phyloP scores from a whole-genome alignment of 2,329 filamentous ascomycete genomes.

The Botrytis elliptica region DNA sequence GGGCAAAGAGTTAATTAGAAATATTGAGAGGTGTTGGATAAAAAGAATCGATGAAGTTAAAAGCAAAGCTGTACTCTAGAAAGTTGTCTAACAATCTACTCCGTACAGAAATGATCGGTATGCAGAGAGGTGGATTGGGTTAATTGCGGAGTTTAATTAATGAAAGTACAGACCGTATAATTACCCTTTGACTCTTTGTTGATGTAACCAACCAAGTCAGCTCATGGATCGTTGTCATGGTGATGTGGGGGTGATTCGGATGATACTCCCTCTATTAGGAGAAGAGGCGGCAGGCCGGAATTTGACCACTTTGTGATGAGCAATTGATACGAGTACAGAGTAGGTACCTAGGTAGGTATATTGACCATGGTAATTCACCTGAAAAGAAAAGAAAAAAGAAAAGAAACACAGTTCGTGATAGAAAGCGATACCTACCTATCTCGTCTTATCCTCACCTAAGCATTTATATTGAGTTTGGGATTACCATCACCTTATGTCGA shows the following conservation, averaged over 20 bases:
- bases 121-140: conserved; percentile 21
- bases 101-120: conserved; percentile 15
- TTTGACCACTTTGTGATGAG: background rate
- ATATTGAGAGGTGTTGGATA: background rate
- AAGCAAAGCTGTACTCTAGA: conserved; percentile 3
- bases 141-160: conserved; percentile 13
- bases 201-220: conserved; percentile 4
- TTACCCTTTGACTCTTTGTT: conserved; percentile 1
- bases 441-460: background rate
- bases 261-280: background rate
- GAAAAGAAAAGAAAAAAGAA: background rate
- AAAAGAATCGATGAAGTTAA: conserved; percentile 10
- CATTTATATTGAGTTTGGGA: background rate
- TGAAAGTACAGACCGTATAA: background rate
- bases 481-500: background rate
- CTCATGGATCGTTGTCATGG: background rate
- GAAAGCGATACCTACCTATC: background rate
- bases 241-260: conserved; percentile 3
- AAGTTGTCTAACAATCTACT: background rate
- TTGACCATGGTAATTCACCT: background rate
- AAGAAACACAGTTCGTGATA: background rate
- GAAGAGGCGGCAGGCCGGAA: background rate
- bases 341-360: too few species aligned
- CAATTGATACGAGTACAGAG: too few species aligned
- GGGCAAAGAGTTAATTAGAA: conserved; percentile 10